These are phyloP conservation scores for Hypoxylon cercidicola DNA, from an alignment of 495 filamentous ascomycete genomes.

Conservation along the genomic window DNA sequence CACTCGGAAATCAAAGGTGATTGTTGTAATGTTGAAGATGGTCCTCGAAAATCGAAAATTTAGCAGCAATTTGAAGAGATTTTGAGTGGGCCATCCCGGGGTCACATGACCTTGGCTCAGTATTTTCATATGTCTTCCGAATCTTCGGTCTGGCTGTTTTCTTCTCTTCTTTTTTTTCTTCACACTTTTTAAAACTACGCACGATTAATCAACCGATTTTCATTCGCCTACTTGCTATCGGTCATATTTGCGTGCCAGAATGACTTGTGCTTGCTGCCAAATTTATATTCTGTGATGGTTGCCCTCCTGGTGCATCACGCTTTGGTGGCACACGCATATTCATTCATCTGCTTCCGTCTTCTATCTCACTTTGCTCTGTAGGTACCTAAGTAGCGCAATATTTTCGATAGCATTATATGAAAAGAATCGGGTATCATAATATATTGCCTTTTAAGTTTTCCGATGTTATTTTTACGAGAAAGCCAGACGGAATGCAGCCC, in stretches of 20 bases:
- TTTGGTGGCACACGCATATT: constrained; percentile 40
- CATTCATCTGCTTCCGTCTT: constrained; percentile 2
- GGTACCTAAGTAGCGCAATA: background rate
- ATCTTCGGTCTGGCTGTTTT: constrained; percentile 1
- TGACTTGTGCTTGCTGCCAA: constrained; percentile 46
- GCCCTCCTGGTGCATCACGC: constrained; percentile 32
- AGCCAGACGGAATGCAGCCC: too few relatives aligned
- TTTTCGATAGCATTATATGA: too few relatives aligned
- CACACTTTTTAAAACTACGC: constrained; percentile 54
- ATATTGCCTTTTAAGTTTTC: too few relatives aligned
- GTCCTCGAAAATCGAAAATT: constrained; percentile 22
- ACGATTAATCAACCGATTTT: constrained; percentile 65
- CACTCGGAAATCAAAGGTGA: background rate
- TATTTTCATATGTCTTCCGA: constrained; percentile 5
- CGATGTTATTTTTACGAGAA: too few relatives aligned
- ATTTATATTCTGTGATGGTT: constrained; percentile 29
- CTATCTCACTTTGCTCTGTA: background rate
- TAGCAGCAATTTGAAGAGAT: constrained; percentile 33
- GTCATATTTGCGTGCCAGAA: constrained; percentile 64
- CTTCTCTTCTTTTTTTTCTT: constrained; percentile 45
- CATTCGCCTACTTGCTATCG: constrained; percentile 56
- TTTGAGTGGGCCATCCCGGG: constrained; percentile 16
- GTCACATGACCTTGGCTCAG: constrained; percentile 22
- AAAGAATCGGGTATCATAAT: too few relatives aligned
- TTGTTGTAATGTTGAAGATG: constrained; percentile 15